phyloP scores from a whole-genome alignment of 1,284 basidiomycete species.

The Puccinia hordei region DNA sequence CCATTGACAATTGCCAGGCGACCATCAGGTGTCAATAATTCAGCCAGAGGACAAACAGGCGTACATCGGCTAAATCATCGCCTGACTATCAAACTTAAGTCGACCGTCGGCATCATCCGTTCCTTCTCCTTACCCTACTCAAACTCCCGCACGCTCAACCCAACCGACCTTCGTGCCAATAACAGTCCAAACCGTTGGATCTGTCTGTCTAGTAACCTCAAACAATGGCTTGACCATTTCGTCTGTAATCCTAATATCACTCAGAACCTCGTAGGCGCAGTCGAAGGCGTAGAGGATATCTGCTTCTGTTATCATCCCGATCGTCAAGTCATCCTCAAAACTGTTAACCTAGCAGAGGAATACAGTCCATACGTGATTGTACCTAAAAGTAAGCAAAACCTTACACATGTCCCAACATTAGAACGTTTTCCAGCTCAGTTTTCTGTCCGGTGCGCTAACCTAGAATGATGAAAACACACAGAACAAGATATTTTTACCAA shows the following conservation, averaged over 20 bases:
- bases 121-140: constrained; percentile 45
- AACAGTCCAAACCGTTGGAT: constrained; percentile 48
- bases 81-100: constrained; percentile 25
- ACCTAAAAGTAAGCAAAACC: constrained; percentile 24
- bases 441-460: not conserved
- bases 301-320: constrained; percentile 42
- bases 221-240: constrained; percentile 50
- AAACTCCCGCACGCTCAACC: constrained; percentile 39
- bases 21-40: not conserved
- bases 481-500: constrained; percentile 42
- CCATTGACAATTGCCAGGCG: not conserved
- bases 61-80: not conserved
- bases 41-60: not conserved
- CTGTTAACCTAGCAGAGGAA: constrained; percentile 31
- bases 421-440: not conserved
- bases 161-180: constrained; percentile 21
- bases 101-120: constrained; percentile 36
- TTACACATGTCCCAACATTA: not conserved
- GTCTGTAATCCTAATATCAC: constrained; percentile 40
- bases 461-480: not conserved
- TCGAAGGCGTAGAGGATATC: constrained; percentile 38
- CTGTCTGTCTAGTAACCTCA: constrained; percentile 35
- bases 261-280: constrained; percentile 33
- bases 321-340: constrained; percentile 31
- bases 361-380: constrained; percentile 4